Evolutionary conservation across 176 grass and related monocot genomes (phyloP), one percentile per base, ranked within the genome.

Genomic region (Zoysia pacifica): DNA sequence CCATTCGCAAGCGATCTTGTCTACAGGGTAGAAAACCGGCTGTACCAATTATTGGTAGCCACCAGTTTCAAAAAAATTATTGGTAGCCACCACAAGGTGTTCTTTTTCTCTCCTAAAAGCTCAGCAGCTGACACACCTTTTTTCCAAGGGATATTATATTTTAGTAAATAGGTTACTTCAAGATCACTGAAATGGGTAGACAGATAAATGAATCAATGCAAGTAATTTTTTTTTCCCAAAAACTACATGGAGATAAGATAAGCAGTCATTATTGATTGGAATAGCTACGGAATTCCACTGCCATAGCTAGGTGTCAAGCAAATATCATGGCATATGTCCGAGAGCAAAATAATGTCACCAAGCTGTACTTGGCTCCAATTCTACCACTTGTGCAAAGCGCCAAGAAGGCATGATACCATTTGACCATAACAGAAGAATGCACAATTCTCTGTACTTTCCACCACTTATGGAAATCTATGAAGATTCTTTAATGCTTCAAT

Each of bases 391-490:
- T 64, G 70, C 62, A 62, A 69, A 80, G 28, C 84, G 76, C 74
- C 81, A 84, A 72, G 41, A 72, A 85, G 55, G 35, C 65, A 89
- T 85, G 71, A 89, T 89, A 35, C 56, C 70, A 65, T 35, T 85
- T 84, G 70, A 70, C 65, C 86, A 79, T 62, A 81, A 72, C 28
- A 76, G 53, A 77, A 41, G 79, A 78, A 73, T 77, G 73, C 72
- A 61, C 18, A 72, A 71, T 85, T 28, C 28, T 82, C 19, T 79
- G 50, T 72, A 88, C 50, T 86, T 85, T 88, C 86, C 78, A 75
- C 90, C 80, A 76, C 49, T 91, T 82, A 83, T 70, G 79, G 79
- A 86, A 86, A 86, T 75, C 16, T 46, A 75, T 48, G 74, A 77
- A 87, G 74, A 59, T 51, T 64, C 76, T 84, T 68, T 75, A 67